Evolutionary conservation across 768 basidiomycete species (phyloP), one percentile per base, ranked within the genome.

Genomic region (Dioszegia aurantiaca): DNA sequence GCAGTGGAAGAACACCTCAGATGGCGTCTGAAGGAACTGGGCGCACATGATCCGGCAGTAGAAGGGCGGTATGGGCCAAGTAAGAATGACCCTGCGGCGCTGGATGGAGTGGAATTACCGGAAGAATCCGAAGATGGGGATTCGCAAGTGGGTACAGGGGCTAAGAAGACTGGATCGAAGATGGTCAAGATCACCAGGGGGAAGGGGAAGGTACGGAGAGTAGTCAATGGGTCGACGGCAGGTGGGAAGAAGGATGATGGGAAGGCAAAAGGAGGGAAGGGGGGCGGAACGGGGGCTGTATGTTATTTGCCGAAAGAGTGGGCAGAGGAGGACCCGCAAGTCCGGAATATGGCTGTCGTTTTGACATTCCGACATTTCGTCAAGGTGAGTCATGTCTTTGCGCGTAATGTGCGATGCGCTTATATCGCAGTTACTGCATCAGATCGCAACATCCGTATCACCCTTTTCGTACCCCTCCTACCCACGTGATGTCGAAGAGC

Each of bases 1-100:
- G 70, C 74, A 5, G 75, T 77, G 3, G 75, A 77, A 44, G 75
- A 77, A 63, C 75, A 77, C 39, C 49, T 77, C 12, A 60, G 75
- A 40, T 75, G 73, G 67, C 51, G 75, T 31, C 56, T 77, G 58
- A 73, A 74, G 40, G 74, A 77, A 60, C 68, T 77, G 72, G 75
- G 73, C 3, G 72, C 70, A n/a, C 52, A 60, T 8, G 75, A 77
- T 63, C 70, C 67, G 16, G 69, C 69, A 16, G 69, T 70, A 4
- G 72, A 73, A 60, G 54, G 42, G 31, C 54, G 72, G 19, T 73
- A 73, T 64, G 70, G 70, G 39, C 70, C 70, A 14, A 63, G 56
- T 28, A 68, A 60, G 30, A 73, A 69, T 57, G 33, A 60, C 19
- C 63, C 65, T 3, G 59, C 58, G 10, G 72, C 72, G 1, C 42